These are phyloP conservation scores for Microsporum ferrugineum DNA, from an alignment of 2,329 filamentous ascomycete species.

Conservation along the genomic window DNA sequence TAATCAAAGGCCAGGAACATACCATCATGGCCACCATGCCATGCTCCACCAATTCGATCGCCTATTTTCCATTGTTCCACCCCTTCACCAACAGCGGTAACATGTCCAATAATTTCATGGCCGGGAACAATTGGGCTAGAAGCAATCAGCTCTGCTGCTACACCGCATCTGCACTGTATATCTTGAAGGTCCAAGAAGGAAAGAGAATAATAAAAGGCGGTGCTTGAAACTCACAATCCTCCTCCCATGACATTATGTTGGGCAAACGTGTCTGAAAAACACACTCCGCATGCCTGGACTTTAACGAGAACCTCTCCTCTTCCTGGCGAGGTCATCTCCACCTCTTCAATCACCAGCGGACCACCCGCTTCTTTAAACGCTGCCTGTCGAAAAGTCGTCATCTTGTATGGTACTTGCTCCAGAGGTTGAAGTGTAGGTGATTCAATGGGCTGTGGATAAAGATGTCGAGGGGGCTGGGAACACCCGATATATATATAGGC, in stretches of 20 bases:
- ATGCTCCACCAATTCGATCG: slow-evolving; percentile 55
- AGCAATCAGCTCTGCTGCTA: too few species aligned
- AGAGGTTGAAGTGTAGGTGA: too few species aligned
- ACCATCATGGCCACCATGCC: slow-evolving; percentile 50
- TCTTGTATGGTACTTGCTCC: too few species aligned
- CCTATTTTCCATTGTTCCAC: slow-evolving; percentile 47
- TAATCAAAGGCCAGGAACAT: background rate
- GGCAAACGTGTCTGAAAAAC: slow-evolving; percentile 50
- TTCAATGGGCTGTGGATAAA: too few species aligned
- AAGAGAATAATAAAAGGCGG: too few species aligned
- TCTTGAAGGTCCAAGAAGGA: background rate
- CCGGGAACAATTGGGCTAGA: slow-evolving; percentile 50
- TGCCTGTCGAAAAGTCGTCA: slow-evolving; percentile 51
- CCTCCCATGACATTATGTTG: slow-evolving; percentile 40
- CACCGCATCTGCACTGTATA: too few species aligned
- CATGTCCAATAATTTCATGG: slow-evolving; percentile 59
- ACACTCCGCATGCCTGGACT: slow-evolving; percentile 60
- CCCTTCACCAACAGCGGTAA: slow-evolving; percentile 48
- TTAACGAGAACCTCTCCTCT: slow-evolving; percentile 56
- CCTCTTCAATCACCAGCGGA: slow-evolving; percentile 48
- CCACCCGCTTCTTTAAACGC: slow-evolving; percentile 44
- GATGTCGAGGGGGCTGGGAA: too few species aligned
- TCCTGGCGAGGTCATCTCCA: slow-evolving; percentile 46
- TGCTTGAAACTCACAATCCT: slow-evolving; percentile 30
- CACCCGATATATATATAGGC: too few species aligned